These are phyloP conservation scores for Argentina anserina DNA, from an alignment of 306 rosid species.

Conservation along the genomic window DNA sequence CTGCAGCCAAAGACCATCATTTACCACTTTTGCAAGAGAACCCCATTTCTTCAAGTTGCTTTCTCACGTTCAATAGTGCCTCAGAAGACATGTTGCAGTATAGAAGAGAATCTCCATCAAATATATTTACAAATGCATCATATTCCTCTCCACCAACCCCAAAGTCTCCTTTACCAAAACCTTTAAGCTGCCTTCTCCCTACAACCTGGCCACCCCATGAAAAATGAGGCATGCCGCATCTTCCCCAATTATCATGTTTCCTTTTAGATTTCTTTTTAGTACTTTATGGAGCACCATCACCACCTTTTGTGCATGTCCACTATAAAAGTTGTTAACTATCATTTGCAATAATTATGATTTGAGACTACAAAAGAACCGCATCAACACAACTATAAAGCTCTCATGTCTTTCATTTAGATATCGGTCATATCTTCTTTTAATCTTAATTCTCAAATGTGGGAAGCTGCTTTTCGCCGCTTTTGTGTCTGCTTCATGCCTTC, in stretches of 20 bases:
- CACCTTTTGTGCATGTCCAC: no score
- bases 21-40: slow-evolving; percentile 99
- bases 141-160: slow-evolving; percentile 68
- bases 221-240: slow-evolving; percentile 61
- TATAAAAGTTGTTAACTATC: not conserved
- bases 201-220: slow-evolving; percentile 88
- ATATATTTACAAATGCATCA: slow-evolving; percentile 73
- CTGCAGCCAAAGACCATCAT: slow-evolving; percentile 98
- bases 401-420: slow-evolving; percentile 18
- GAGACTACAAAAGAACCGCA: not conserved
- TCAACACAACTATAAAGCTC: slow-evolving; percentile 21
- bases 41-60: slow-evolving; percentile 85
- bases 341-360: not conserved
- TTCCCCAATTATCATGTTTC: slow-evolving; percentile 92
- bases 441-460: slow-evolving; percentile 14
- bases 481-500: not conserved
- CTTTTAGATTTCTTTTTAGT: no score
- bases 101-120: slow-evolving; percentile 93
- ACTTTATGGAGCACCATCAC: no score
- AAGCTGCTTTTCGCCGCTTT: slow-evolving; percentile 13
- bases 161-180: slow-evolving; percentile 53
- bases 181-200: slow-evolving; percentile 71
- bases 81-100: slow-evolving; percentile 95
- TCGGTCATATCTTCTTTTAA: no score
- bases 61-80: slow-evolving; percentile 84